Evolutionary conservation across 768 basidiomycete genomes (phyloP), one percentile per base, ranked within the genome.

Genomic region (Piloderma croceum): DNA sequence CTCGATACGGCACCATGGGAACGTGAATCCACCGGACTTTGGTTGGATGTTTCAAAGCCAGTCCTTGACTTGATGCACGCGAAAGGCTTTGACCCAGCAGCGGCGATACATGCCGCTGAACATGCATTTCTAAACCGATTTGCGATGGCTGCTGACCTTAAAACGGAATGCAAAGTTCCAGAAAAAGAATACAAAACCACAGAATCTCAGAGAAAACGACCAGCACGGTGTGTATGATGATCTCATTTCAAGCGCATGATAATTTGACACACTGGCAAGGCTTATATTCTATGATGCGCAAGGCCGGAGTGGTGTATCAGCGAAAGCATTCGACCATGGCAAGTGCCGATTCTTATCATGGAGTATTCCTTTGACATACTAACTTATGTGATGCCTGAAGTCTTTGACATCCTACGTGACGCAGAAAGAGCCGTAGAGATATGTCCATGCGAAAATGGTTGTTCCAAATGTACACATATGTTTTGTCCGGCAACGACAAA

Each of bases 321-420:
- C 78, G 3, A 88, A 81, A 52, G 88, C 84, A 3, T 91, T 91
- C 52, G 91, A 92, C 51, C 79, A 87, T 49, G 74, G 88, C 85
- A 51, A 21, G 68, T 47, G 5, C n/a, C n/a, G n/a, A n/a, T n/a
- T n/a, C n/a, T n/a, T n/a, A n/a, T n/a, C n/a, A n/a, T n/a, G n/a
- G n/a, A n/a, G n/a, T n/a, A 7, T 9, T 33, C 15, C 24, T 31
- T 34, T 35, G 43, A 36, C 38, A 34, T 29, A 29, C 27, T 20
- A 12, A 13, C 18, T 17, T 24, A 25, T 11, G 25, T 31, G 18
- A 22, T 32, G 12, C 27, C 25, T 3, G 36, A 70, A 89, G 79
- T 58, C 40, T 75, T 61, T 7, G 69, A 76, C 31, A 65, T 86
- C 33, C 59, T 91, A 17, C 61, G 56, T 6, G 72, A 77, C 42